Percentiles rank a stretch among this genome's conserved stretches.
phyloP scores from a whole-genome alignment of 306 rosid genomes.

The Quercus gilva region DNA sequence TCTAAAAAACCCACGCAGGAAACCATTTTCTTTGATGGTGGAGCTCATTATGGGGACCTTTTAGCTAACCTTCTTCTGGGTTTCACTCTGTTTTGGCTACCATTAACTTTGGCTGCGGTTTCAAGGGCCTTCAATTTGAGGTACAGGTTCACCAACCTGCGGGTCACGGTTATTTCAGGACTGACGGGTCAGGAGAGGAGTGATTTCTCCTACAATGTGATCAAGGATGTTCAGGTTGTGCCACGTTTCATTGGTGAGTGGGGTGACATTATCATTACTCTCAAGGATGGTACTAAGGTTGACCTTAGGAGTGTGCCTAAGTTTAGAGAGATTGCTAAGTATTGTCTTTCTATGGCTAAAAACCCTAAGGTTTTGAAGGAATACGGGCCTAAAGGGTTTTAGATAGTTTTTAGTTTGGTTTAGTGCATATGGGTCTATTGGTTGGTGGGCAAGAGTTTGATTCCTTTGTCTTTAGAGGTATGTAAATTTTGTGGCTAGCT shows the following conservation, averaged over 20 bases:
- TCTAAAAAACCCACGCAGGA: conserved; percentile 45
- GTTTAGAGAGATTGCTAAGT: conserved; percentile 81
- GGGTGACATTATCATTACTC: conserved; percentile 86
- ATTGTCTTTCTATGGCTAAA: conserved; percentile 66
- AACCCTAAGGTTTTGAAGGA: conserved; percentile 37
- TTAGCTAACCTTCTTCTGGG: conserved; percentile 66
- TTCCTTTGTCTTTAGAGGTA: conserved; percentile 18
- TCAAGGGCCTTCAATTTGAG: conserved; percentile 65
- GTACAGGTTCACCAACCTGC: conserved; percentile 87
- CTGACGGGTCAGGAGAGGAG: conserved; percentile 81
- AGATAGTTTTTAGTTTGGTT: not conserved
- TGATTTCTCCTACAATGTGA: conserved; percentile 70
- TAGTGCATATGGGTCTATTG: not conserved
- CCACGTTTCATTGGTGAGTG: conserved; percentile 92
- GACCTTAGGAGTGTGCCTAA: conserved; percentile 86
- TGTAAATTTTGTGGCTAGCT: conserved; percentile 1
- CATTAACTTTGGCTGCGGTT: conserved; percentile 80
- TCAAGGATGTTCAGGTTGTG: conserved; percentile 89
- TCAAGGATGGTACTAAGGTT: conserved; percentile 80
- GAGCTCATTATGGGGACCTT: conserved; percentile 92
- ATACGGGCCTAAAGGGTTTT: conserved; percentile 61
- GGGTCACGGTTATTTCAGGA: conserved; percentile 85
- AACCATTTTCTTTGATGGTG: conserved; percentile 86
- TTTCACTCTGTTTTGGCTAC: conserved; percentile 86
- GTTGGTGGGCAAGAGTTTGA: not conserved